Base-by-base conservation (phyloP, 257 asterid species). In the Fraxinus quadrangulata region DNA sequence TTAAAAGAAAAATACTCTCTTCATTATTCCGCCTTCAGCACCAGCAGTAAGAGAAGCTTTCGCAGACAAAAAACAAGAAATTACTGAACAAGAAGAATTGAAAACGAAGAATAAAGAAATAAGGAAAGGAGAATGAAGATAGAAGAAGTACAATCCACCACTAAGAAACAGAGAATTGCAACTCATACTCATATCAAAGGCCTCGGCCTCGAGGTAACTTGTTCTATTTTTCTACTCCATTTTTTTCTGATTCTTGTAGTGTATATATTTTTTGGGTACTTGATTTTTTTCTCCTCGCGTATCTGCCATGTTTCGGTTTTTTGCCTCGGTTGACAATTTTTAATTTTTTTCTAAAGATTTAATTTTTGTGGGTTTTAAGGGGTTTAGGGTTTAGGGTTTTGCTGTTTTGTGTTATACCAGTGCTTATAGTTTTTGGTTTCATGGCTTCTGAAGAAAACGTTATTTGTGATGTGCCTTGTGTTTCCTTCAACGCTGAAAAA, bases 111-210 rank as follows among this genome's bases (percentile, higher is more conserved):
- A 59, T 14, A 56, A 56, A 17, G 21, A 56, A n/a, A 21, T 56
- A 56, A 45, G 37, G 47, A 34, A 17, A 24, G 36, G 45, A 73
- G 4, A 61, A 73, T 73, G 77, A 73, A 73, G 68, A 73, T 73
- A 13, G 77, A 73, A 73, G 77, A 73, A 42, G 77, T 73, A 6
- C 77, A 73, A 16, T 73, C 77, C 42, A 47, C 66, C 1, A 49
- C 31, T 6, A 73, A 73, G 77, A 73, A 73, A 14, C 77, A 73
- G 67, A 73, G 77, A 42, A 49, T 73, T 21, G 77, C 77, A 23
- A 73, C 77, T 51, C 77, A 73, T 49, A 73, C 77, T 49, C 77
- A 73, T 23, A 73, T 73, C 40, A 73, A 73, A 73, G 77, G 77
- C 23, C 77, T 73, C 42, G 77, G 77, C 14, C 77, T 73, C 24